Evolutionary conservation across 2,329 filamentous ascomycete species (phyloP), one percentile per base, ranked within the genome.

Genomic region (Chalara sp.): DNA sequence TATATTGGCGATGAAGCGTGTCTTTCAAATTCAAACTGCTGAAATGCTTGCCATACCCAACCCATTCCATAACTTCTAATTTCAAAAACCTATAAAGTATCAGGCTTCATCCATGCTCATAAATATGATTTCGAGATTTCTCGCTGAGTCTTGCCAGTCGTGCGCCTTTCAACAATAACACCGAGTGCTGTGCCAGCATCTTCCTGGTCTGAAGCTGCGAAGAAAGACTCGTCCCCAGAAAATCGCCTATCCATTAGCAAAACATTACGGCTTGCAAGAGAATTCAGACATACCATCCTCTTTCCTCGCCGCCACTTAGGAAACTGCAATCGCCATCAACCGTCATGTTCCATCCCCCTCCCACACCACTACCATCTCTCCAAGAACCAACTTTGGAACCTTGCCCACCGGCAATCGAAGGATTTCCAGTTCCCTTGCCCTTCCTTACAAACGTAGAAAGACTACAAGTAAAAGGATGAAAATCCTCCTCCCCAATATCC

Each of bases 311-410:
- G 49, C 79, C 78, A 49, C 76, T 81, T 58, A 97, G 72, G 68
- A 92, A 95, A 53, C 79, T 84, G 63, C 90, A 96, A 66, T 96
- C 89, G 12, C 89, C 89, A 70, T 96, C 92, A 48, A 80, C 65
- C 53, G 81, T 78, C 64, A 89, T 91, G 40, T 81, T 76, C 92
- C 92, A 99, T 31, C 85, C 86, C 37, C 89, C 89, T 30, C 76
- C 74, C 39, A 91, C 78, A 21, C 85, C 86, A 28, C 70, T 74
- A 0, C 78, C 79, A 53, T 68, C 70, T 57, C 70, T 76, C 84
- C 84, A 88, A 37, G 35, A 10, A 5, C 69, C 63, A 13, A 75
- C 56, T 50, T 63, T 59, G 64, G 68, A 47, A 61, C 67, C 52
- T 57, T 63, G 62, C 75, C 11, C 49, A 41, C 51, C 50, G 8